These are phyloP conservation scores for Daldinia vernicosa DNA, from an alignment of 495 filamentous ascomycete species.

Conservation along the genomic window DNA sequence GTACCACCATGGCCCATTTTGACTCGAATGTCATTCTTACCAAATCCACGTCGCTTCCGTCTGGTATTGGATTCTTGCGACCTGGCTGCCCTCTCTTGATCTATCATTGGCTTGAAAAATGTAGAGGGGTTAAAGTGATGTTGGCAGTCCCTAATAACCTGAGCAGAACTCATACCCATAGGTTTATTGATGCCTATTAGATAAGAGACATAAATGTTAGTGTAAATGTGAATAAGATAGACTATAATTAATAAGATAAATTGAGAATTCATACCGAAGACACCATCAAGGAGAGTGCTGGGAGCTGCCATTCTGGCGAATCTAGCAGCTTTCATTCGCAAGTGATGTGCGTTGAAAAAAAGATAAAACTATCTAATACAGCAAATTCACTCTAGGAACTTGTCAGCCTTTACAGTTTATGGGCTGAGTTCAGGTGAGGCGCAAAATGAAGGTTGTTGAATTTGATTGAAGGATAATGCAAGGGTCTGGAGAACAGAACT, in stretches of 20 bases:
- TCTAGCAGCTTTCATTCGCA: constrained; percentile 41
- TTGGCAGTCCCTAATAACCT: constrained; percentile 86
- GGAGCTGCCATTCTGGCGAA: constrained; percentile 59
- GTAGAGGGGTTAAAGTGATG: constrained; percentile 80
- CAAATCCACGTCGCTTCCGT: constrained; percentile 59
- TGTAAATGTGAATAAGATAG: background rate
- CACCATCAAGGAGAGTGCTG: constrained; percentile 72
- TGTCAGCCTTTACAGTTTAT: background rate
- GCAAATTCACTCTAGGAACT: background rate
- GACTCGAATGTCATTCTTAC: constrained; percentile 69
- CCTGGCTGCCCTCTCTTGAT: constrained; percentile 62
- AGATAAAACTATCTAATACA: constrained; percentile 6
- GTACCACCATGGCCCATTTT: constrained; percentile 98
- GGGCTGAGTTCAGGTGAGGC: constrained; percentile 6
- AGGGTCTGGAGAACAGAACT: constrained; percentile 26
- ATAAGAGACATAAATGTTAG: constrained; percentile 9
- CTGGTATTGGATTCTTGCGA: constrained; percentile 63
- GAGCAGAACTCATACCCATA: constrained; percentile 80
- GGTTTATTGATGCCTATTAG: constrained; percentile 89
- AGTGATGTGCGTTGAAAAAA: background rate
- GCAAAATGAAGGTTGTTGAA: constrained; percentile 15
- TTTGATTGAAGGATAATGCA: constrained; percentile 9
- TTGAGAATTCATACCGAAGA: constrained; percentile 67
- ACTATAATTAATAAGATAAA: background rate
- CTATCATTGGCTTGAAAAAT: constrained; percentile 77